These are phyloP conservation scores for Aspergillus homomorphus DNA, from an alignment of 495 filamentous ascomycete genomes.

Conservation along the genomic window DNA sequence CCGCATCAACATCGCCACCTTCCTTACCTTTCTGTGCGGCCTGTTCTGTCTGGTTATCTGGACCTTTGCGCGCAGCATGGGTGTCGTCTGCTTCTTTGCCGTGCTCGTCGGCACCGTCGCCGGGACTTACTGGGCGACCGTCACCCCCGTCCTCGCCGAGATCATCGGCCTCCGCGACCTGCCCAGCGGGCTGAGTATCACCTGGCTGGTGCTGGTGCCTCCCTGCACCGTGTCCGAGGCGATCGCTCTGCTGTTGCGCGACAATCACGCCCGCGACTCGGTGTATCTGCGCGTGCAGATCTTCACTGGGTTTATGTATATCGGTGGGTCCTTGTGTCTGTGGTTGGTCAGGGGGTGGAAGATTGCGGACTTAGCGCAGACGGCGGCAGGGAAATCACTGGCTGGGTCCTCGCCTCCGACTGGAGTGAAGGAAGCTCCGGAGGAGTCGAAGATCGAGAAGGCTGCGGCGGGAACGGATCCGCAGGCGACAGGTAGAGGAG, in stretches of 20 bases:
- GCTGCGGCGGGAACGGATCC: background rate
- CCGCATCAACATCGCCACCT: slow-evolving; percentile 67
- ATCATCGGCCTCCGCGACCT: slow-evolving; percentile 71
- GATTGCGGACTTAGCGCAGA: slow-evolving; percentile 51
- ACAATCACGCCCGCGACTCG: slow-evolving; percentile 32
- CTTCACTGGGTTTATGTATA: slow-evolving; percentile 64
- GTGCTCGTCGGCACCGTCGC: slow-evolving; percentile 67
- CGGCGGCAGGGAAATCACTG: slow-evolving; percentile 17
- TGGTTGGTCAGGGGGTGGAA: slow-evolving; percentile 56
- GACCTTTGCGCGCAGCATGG: slow-evolving; percentile 65
- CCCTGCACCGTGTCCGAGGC: slow-evolving; percentile 74
- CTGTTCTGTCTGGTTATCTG: slow-evolving; percentile 69
- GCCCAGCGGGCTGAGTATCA: slow-evolving; percentile 69
- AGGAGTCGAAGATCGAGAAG: background rate
- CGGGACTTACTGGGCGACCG: slow-evolving; percentile 68
- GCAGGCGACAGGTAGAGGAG: background rate
- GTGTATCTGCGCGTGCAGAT: slow-evolving; percentile 62
- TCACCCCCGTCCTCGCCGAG: slow-evolving; percentile 72
- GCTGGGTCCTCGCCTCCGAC: slow-evolving; percentile 5
- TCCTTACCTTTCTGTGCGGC: slow-evolving; percentile 62
- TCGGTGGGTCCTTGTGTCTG: slow-evolving; percentile 53
- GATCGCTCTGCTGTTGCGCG: slow-evolving; percentile 66
- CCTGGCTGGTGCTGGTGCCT: slow-evolving; percentile 69
- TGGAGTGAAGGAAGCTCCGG: background rate
- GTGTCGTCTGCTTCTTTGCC: slow-evolving; percentile 67